These are phyloP conservation scores for Fraxinus xanthoxyloides DNA, from an alignment of 305 asterid species.

Conservation along the genomic window DNA sequence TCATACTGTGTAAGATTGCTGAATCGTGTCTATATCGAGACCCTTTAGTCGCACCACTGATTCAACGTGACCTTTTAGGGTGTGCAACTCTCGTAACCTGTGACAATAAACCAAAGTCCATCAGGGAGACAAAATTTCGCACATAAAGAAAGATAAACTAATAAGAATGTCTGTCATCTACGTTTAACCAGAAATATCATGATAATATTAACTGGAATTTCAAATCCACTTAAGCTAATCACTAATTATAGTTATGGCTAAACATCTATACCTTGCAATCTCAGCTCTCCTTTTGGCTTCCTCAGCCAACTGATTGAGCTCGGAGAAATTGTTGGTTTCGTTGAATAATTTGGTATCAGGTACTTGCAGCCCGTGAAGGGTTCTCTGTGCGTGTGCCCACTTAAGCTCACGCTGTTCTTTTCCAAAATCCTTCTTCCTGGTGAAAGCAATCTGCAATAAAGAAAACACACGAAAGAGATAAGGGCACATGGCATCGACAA, in stretches of 20 bases:
- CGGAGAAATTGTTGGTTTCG: constrained; percentile 72
- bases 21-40: constrained; percentile 91
- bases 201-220: neutral
- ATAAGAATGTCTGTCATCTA: neutral
- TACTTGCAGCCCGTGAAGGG: constrained; percentile 96
- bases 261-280: constrained; percentile 70
- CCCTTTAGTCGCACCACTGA: constrained; percentile 95
- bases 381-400: constrained; percentile 98
- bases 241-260: neutral
- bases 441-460: constrained; percentile 80
- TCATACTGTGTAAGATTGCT: constrained; percentile 92
- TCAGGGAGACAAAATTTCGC: neutral
- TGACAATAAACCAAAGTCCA: neutral
- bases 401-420: constrained; percentile 93
- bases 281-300: constrained; percentile 97
- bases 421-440: constrained; percentile 92
- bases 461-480: neutral
- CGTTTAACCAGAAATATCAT: neutral
- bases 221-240: neutral
- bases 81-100: constrained; percentile 82
- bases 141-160: neutral
- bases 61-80: constrained; percentile 95
- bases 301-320: constrained; percentile 97
- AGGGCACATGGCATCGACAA: neutral
- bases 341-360: constrained; percentile 85